A percentile compares a stretch with the other conserved stretches of the same genome.
Conservation (phyloP, 495 filamentous ascomycete genomes). For the Penicillium turbatum region DNA sequence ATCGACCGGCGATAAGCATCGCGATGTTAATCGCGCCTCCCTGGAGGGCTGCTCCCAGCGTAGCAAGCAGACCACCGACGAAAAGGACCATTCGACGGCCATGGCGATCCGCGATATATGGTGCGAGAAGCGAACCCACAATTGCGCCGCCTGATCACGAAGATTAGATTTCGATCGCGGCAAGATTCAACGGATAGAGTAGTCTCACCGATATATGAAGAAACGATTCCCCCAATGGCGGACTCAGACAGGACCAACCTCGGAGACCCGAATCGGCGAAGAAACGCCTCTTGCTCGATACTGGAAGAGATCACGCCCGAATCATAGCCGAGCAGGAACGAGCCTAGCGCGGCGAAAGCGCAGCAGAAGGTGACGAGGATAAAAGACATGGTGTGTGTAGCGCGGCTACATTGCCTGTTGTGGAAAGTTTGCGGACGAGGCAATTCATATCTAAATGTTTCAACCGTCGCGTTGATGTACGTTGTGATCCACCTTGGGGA, state of each 20-base stretch:
- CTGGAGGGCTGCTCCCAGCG: constrained; percentile 47
- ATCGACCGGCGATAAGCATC: constrained; percentile 52
- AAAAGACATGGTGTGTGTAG: constrained; percentile 24
- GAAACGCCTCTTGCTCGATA: constrained; percentile 43
- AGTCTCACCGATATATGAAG: constrained; percentile 42
- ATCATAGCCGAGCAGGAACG: constrained; percentile 53
- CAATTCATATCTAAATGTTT: constrained; percentile 6
- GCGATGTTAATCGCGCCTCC: constrained; percentile 45
- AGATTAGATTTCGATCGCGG: constrained; percentile 2
- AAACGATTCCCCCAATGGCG: constrained; percentile 47
- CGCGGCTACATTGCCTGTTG: constrained; percentile 10
- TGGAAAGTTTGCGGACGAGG: not conserved
- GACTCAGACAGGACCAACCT: constrained; percentile 31
- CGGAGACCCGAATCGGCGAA: constrained; percentile 34
- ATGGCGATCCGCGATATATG: constrained; percentile 41
- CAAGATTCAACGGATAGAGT: not conserved
- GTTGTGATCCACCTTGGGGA: constrained; percentile 14
- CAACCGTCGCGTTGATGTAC: constrained; percentile 12
- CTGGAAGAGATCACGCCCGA: constrained; percentile 51
- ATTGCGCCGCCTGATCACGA: constrained; percentile 38
- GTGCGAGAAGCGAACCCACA: constrained; percentile 45
- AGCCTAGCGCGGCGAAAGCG: constrained; percentile 56
- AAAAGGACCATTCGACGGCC: constrained; percentile 47
- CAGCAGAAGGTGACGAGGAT: constrained; percentile 42
- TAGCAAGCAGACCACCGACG: constrained; percentile 44